Base-by-base conservation (phyloP, 1,284 basidiomycete species). In the Ustilago trichophora region DNA sequence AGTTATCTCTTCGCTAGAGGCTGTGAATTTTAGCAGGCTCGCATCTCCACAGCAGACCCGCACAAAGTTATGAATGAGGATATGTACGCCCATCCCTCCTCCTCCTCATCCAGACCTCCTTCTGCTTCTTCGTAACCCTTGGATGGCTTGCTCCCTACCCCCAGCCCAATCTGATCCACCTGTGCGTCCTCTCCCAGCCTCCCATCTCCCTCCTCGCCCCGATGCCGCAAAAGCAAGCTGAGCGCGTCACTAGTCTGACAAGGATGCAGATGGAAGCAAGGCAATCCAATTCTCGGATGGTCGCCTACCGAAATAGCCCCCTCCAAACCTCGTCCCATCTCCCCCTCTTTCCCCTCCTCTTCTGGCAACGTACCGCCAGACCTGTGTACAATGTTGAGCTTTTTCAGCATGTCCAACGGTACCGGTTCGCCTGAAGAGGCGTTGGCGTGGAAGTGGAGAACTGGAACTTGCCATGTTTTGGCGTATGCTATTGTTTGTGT, bases 31-130 rank as follows among this genome's bases (percentile, higher is more conserved):
- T 45, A 57, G 13, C 18, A 9, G 9, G 50, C 27, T 11, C 62
- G 56, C 67, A 70, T 70, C 29, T 70, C 53, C 32, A 70, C 22
- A 2, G 56, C 67, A 2, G 36, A 50, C 16, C 48, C 41, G 21
- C 60, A 65, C 6, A 70, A n/a, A 11, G 13, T 47, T 22, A 70
- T 26, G 19, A 65, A 70, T 0, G 57, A 34, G 13, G 42, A 33
- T 1, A 70, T 29, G 33, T 64, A 69, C 3, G 0, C 6, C 33
- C 32, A 50, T 3, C 43, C 43, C 8, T 41, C 10, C 15, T 49
- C 22, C 10, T 43, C 22, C 22, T 21, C n/a, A 19, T 22, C 19
- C 9, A 7, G 13, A 29, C 27, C 27, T 33, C 32, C 8, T n/a
- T 12, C 25, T 15, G 29, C 6, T 11, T 9, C 8, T 15, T 6